Conservation (phyloP, 2,329 filamentous ascomycete genomes). For the Zalaria sp. region DNA sequence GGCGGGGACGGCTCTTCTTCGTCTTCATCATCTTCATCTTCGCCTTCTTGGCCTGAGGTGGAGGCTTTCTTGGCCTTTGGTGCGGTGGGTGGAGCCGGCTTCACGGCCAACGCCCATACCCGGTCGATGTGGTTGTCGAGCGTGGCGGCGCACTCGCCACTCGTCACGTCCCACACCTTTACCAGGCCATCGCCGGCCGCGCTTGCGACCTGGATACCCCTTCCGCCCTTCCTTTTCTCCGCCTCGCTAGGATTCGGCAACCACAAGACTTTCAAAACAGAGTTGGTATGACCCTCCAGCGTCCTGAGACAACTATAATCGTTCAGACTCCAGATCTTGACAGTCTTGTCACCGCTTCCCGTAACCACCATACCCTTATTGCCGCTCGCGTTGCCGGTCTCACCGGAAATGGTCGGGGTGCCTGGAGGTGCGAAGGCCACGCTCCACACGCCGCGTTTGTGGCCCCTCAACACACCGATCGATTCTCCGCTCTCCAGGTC, state of each 20-base stretch:
- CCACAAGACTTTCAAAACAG: conserved; percentile 88
- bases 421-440: conserved; percentile 76
- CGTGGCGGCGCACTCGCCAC: conserved; percentile 73
- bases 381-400: conserved; percentile 44
- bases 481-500: conserved; percentile 80
- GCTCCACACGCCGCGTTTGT: conserved; percentile 91
- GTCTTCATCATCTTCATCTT: conserved; percentile 6
- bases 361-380: conserved; percentile 75
- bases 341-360: conserved; percentile 87
- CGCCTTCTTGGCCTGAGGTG: conserved; percentile 3
- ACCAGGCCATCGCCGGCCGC: conserved; percentile 90
- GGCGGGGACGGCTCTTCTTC: conserved; percentile 14
- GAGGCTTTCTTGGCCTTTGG: background rate
- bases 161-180: conserved; percentile 86
- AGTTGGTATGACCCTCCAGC: conserved; percentile 93
- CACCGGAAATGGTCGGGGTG: conserved; percentile 59
- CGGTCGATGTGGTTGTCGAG: conserved; percentile 95
- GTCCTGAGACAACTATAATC: conserved; percentile 90
- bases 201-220: conserved; percentile 60
- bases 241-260: conserved; percentile 38
- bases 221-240: conserved; percentile 28
- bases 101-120: conserved; percentile 76
- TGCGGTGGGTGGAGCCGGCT: conserved; percentile 31
- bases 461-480: conserved; percentile 79
- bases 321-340: conserved; percentile 85